Percentiles rank a stretch among this genome's conserved stretches.
These are phyloP conservation scores for Ceriops zippeliana DNA, from an alignment of 345 rosid species.

Conservation along the genomic window DNA sequence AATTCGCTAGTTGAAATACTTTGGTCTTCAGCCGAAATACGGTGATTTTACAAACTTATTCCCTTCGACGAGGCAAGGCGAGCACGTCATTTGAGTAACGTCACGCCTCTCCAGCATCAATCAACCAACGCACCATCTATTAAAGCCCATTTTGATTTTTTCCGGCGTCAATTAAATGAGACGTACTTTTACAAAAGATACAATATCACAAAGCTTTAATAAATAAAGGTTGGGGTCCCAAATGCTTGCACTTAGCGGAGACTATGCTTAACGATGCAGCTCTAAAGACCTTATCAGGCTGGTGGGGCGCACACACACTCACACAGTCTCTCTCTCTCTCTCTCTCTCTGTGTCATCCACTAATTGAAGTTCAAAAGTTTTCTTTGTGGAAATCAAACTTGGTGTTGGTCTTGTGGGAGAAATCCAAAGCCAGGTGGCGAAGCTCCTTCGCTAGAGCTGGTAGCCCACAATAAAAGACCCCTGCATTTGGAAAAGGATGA, in stretches of 20 bases:
- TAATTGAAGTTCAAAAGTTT: constrained; percentile 40
- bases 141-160: no score
- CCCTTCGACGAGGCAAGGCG: no score
- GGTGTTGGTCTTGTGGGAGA: constrained; percentile 67
- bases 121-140: constrained; percentile 16
- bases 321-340: not conserved
- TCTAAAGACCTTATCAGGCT: not conserved
- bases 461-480: constrained; percentile 78
- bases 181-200: not conserved
- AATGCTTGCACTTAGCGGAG: not conserved
- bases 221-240: constrained; percentile 1
- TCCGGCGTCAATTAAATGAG: not conserved
- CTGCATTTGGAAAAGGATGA: constrained; percentile 30
- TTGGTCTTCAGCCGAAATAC: no score
- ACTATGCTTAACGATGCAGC: constrained; percentile 9
- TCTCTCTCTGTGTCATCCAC: not conserved
- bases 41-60: no score
- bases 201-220: not conserved
- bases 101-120: not conserved
- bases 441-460: constrained; percentile 68
- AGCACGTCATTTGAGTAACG: not conserved
- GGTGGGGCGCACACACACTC: not conserved
- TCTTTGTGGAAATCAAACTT: constrained; percentile 78
- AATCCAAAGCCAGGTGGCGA: constrained; percentile 63
- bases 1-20: no score